These are phyloP conservation scores for Clitoria ternatea DNA, from an alignment of 306 rosid species.

Conservation along the genomic window DNA sequence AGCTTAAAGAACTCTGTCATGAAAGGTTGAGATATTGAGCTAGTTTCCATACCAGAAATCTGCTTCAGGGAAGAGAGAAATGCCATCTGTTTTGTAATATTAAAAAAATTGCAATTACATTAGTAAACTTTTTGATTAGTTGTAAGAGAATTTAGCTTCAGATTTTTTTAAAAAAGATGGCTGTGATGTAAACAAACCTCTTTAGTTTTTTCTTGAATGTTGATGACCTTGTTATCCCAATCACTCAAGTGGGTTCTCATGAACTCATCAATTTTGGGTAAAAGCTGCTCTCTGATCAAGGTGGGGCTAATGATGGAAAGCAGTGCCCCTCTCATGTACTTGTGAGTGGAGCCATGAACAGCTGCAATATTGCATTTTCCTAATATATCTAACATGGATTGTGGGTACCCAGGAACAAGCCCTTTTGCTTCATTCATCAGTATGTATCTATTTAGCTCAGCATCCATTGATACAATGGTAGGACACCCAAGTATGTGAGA, in stretches of 20 bases:
- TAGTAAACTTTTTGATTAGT: neutral
- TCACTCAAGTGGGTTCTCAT: slow-evolving; percentile 65
- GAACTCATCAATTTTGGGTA: slow-evolving; percentile 79
- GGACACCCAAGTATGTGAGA: slow-evolving; percentile 98
- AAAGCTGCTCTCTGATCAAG: slow-evolving; percentile 63
- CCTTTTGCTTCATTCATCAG: slow-evolving; percentile 93
- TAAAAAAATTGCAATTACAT: neutral
- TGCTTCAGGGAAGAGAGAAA: slow-evolving; percentile 87
- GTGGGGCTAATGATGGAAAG: slow-evolving; percentile 79
- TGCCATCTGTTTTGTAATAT: slow-evolving; percentile 74
- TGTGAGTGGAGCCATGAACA: slow-evolving; percentile 94
- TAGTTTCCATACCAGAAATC: slow-evolving; percentile 78
- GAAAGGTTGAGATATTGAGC: slow-evolving; percentile 55
- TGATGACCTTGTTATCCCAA: slow-evolving; percentile 70
- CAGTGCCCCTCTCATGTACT: slow-evolving; percentile 88
- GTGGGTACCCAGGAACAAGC: slow-evolving; percentile 97
- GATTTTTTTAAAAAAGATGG: too few relatives aligned
- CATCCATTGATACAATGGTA: slow-evolving; percentile 95
- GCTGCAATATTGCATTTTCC: slow-evolving; percentile 97
- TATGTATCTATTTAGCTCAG: slow-evolving; percentile 80
- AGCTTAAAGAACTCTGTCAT: slow-evolving; percentile 86
- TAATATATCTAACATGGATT: slow-evolving; percentile 89
- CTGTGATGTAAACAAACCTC: slow-evolving; percentile 53
- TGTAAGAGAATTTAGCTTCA: neutral
- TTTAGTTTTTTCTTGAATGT: slow-evolving; percentile 90